These are phyloP conservation scores for Pulveroboletus sp. DNA, from an alignment of 1,284 basidiomycete genomes.

Conservation along the genomic window DNA sequence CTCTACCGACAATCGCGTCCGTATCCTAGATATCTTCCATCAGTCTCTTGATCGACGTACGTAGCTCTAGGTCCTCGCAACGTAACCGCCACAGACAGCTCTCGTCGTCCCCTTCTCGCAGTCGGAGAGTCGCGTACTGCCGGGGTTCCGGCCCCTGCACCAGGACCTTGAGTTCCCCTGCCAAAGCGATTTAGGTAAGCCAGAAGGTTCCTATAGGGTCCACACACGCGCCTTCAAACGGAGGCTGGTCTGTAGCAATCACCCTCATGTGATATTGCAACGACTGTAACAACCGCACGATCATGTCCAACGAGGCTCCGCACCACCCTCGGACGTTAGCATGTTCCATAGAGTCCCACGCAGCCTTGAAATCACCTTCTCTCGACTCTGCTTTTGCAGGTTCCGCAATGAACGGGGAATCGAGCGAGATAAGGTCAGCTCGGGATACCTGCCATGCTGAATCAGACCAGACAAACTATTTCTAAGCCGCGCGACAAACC, in stretches of 20 bases:
- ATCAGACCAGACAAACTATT: constrained; percentile 16
- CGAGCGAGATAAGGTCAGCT: constrained; percentile 66
- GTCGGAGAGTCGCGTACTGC: constrained; percentile 47
- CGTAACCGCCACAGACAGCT: constrained; percentile 73
- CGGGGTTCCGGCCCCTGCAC: constrained; percentile 36
- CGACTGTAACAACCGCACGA: constrained; percentile 53
- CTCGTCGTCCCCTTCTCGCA: constrained; percentile 66
- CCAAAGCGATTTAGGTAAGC: constrained; percentile 5
- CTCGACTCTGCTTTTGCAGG: constrained; percentile 27
- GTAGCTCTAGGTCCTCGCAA: constrained; percentile 46
- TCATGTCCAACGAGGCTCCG: constrained; percentile 51
- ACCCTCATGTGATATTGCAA: constrained; percentile 50
- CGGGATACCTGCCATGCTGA: constrained; percentile 39
- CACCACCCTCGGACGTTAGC: constrained; percentile 64
- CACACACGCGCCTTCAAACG: constrained; percentile 55
- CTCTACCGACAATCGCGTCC: too few relatives aligned
- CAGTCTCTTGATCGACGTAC: constrained; percentile 42
- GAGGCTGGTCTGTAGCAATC: constrained; percentile 51
- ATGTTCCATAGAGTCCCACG: constrained; percentile 55
- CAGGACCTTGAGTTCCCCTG: constrained; percentile 67
- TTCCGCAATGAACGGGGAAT: constrained; percentile 63
- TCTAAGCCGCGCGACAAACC: constrained; percentile 19
- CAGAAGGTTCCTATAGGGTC: background rate
- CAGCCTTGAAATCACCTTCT: constrained; percentile 50
- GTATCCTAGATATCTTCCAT: constrained; percentile 38